phyloP scores from a whole-genome alignment of 306 rosid species.

The Quercus berberidifolia region DNA sequence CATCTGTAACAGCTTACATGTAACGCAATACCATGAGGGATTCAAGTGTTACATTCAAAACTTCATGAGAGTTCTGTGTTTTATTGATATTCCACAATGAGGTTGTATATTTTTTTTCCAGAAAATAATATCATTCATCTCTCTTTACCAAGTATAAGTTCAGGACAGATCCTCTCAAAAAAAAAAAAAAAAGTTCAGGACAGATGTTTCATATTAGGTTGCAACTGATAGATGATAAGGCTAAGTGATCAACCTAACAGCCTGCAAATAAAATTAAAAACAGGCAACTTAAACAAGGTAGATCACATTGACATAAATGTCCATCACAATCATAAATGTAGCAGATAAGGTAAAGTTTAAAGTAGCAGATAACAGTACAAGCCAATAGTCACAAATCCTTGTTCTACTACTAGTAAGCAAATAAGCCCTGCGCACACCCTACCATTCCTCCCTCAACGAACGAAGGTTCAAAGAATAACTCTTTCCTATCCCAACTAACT shows the following conservation, averaged over 20 bases:
- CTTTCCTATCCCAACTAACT: not conserved
- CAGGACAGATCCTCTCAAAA: too few relatives aligned
- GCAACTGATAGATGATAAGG: not conserved
- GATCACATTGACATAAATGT: not conserved
- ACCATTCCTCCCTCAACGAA: not conserved
- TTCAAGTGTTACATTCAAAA: too few relatives aligned
- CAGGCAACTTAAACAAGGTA: not conserved
- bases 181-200: too few relatives aligned
- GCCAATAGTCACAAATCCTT: not conserved
- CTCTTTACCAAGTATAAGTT: not conserved
- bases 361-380: constrained; percentile 1
- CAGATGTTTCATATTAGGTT: not conserved
- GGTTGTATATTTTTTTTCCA: too few relatives aligned
- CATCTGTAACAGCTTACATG: too few relatives aligned
- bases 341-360: not conserved
- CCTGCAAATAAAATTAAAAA: not conserved
- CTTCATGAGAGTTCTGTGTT: too few relatives aligned
- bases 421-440: not conserved
- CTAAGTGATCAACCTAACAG: not conserved
- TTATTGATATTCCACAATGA: too few relatives aligned
- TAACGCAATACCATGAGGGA: too few relatives aligned
- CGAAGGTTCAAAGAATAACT: constrained; percentile 1
- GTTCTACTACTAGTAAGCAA: not conserved
- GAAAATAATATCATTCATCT: not conserved
- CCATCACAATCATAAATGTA: not conserved